Evolutionary conservation across 1,284 basidiomycete genomes (phyloP).

Genomic region (Phlebopus sp.): DNA sequence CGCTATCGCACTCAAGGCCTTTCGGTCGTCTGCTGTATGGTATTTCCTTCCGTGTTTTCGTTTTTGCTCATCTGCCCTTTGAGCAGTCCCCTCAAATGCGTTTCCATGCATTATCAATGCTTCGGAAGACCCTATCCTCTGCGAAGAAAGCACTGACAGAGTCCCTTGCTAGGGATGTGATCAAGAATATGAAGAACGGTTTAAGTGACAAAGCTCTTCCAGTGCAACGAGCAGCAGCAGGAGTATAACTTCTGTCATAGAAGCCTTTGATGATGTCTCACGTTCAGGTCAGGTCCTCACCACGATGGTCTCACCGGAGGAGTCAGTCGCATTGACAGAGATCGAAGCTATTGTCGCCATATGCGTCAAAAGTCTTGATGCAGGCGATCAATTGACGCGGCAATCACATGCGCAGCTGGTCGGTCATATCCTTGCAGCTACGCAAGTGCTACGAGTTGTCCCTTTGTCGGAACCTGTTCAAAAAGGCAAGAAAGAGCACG

Average conservation of each 20-base stretch:
- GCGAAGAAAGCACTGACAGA: conserved; percentile 87
- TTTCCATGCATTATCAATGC: conserved; percentile 75
- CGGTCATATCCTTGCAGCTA: conserved; percentile 82
- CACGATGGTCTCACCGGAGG: conserved; percentile 58
- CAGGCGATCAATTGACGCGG: conserved; percentile 82
- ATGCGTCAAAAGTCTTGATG: conserved; percentile 77
- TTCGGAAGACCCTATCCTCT: conserved; percentile 73
- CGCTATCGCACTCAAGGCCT: conserved; percentile 60
- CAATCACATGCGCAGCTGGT: conserved; percentile 76
- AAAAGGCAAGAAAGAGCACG: conserved; percentile 67
- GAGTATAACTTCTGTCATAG: conserved; percentile 44
- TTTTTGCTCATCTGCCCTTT: conserved; percentile 7
- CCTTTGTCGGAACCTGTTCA: conserved; percentile 48
- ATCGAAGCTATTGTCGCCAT: conserved; percentile 72
- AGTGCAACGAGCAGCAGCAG: conserved; percentile 82
- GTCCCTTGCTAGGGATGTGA: conserved; percentile 73
- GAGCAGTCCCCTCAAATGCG: conserved; percentile 74
- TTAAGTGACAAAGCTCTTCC: conserved; percentile 84
- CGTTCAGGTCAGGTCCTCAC: conserved; percentile 52
- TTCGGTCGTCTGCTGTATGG: conserved; percentile 69
- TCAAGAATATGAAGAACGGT: conserved; percentile 78
- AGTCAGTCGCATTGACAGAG: conserved; percentile 61
- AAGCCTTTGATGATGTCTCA: conserved; percentile 9
- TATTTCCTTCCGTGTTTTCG: not conserved
- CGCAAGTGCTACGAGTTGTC: conserved; percentile 71